Evolutionary conservation across 1,284 basidiomycete genomes (phyloP).

Genomic region (Cronartium quercuum): DNA sequence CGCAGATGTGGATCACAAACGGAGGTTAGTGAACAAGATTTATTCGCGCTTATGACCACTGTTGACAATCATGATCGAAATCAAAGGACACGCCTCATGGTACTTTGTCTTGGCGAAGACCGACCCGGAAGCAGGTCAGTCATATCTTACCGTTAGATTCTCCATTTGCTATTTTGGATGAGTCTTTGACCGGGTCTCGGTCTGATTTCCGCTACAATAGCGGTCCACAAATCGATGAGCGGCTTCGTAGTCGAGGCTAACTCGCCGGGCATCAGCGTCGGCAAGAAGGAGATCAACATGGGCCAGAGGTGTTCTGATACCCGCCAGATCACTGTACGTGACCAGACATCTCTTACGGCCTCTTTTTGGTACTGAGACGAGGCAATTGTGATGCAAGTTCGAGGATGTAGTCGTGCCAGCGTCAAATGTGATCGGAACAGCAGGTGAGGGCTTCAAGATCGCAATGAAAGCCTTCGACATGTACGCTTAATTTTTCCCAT

Average conservation of each 20-base stretch:
- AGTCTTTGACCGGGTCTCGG: background rate
- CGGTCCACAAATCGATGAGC: conserved; percentile 53
- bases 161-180: background rate
- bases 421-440: conserved; percentile 54
- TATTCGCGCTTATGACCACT: conserved; percentile 46
- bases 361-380: background rate
- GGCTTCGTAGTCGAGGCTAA: conserved; percentile 58
- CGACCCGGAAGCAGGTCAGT: conserved; percentile 50
- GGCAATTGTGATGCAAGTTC: background rate
- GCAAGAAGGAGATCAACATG: conserved; percentile 59
- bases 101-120: conserved; percentile 57
- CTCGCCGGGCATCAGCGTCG: conserved; percentile 52
- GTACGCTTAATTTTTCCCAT: conserved; percentile 45
- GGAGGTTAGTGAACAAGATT: conserved; percentile 49
- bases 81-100: conserved; percentile 44
- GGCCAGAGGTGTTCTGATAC: conserved; percentile 58
- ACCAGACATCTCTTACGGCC: conserved; percentile 42
- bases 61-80: too few relatives aligned
- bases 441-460: conserved; percentile 57
- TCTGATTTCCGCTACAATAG: background rate
- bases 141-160: conserved; percentile 42
- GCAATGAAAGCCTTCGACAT: conserved; percentile 58
- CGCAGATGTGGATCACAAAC: conserved; percentile 51
- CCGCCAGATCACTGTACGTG: conserved; percentile 55
- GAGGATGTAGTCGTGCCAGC: conserved; percentile 45